phyloP scores from a whole-genome alignment of 83 land plant species.

The Thuja plicata region DNA sequence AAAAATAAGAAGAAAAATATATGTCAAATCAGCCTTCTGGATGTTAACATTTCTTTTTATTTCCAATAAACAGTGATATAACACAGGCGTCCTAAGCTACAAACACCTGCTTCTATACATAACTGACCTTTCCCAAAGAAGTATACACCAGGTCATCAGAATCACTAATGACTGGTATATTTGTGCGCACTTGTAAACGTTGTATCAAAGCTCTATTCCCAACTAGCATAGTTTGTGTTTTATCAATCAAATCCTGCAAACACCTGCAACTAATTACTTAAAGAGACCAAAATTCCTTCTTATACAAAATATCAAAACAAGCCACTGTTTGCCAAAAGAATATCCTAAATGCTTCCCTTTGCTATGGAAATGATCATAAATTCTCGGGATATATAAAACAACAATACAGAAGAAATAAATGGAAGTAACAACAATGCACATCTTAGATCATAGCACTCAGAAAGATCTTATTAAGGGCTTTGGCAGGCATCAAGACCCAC shows the following conservation, averaged over 20 bases:
- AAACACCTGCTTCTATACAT: background rate
- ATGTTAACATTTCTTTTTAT: background rate
- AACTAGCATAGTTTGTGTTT: conserved; percentile 51
- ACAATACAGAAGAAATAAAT: background rate
- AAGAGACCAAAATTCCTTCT: background rate
- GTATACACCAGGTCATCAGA: conserved; percentile 56
- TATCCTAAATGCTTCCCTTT: background rate
- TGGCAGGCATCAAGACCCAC: background rate
- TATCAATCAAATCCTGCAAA: conserved; percentile 74
- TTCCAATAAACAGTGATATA: background rate
- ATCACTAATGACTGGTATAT: conserved; percentile 39
- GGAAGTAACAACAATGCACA: background rate
- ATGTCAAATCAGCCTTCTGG: background rate
- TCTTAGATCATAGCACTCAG: background rate
- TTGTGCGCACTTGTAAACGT: conserved; percentile 59
- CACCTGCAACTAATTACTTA: background rate
- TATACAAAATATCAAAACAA: background rate
- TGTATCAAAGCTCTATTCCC: conserved; percentile 57
- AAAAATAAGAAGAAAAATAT: background rate
- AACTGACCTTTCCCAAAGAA: conserved; percentile 55
- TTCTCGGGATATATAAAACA: background rate
- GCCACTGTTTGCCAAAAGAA: background rate
- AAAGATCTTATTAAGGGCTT: background rate
- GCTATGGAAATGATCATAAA: background rate
- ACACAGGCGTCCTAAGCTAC: background rate